Evolutionary conservation across 2,329 filamentous ascomycete species (phyloP), one percentile per base, ranked within the genome.

Genomic region (Pyrenophora tritici-repentis): DNA sequence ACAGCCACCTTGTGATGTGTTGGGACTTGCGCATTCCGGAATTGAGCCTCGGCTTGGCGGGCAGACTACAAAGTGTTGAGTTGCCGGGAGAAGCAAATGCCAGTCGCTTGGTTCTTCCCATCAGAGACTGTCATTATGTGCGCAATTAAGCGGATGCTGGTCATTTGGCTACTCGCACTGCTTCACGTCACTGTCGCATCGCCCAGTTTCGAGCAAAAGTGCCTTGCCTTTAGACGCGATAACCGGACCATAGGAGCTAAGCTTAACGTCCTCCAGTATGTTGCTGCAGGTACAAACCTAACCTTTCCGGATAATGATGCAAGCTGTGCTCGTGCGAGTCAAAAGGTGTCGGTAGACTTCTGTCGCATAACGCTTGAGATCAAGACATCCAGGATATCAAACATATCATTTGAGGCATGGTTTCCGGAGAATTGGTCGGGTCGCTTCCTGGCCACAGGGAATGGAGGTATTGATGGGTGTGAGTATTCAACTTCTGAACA

Each of bases 361-460:
- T 80, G 78, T 51, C 74, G 77, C 7, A 62, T 79, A 17, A 70
- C 73, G 2, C 68, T 80, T 44, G 70, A 67, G 8, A 73, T 79
- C 12, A 58, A 66, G 4, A 79, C 76, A 0, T 77, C 76, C 3
- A 67, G 67, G 4, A 24, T 40, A 3, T 68, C 63, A 10, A 74
- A 76, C 32, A 77, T 83, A 26, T 75, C 60, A 1, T 65, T 76
- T 38, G 76, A 78, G 53, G 65, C 71, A 8, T 78, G 73, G 62
- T 72, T 58, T 63, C 52, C 57, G 1, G 55, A 59, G n/a, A 12
- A 68, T 18, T 76, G 75, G 74, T 73, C 62, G 9, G 73, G 73
- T 2, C 63, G 75, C 3, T 72, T 76, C 42, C 55, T 76, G 13
- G 68, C 64, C 9, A 73, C 68, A 0, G 74, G 73, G 1, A 77